Evolutionary conservation across 2,329 filamentous ascomycete species (phyloP).

Genomic region (Aureobasidium uvarum): DNA sequence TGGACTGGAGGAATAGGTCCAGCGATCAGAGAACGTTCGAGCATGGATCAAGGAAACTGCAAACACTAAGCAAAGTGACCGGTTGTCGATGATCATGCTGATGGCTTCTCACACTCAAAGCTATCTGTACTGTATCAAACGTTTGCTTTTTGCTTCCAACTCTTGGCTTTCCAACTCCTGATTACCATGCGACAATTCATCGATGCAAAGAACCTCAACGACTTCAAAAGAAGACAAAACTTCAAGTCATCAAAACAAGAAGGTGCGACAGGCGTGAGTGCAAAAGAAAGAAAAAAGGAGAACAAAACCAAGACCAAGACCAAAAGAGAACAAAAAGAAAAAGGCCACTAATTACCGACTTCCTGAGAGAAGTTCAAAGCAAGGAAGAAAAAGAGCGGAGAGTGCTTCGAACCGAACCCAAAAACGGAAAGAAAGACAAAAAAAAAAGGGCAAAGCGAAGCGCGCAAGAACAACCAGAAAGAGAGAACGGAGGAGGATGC

Average conservation of each 20-base stretch:
- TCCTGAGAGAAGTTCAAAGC: neutral
- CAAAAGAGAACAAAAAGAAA: neutral
- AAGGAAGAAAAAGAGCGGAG: neutral
- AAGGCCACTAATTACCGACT: too few species aligned
- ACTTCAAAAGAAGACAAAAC: neutral
- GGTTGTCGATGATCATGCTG: too few species aligned
- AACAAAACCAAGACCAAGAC: neutral
- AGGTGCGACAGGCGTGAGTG: neutral
- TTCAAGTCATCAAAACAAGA: neutral
- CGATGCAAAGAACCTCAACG: neutral
- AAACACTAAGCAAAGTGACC: too few species aligned
- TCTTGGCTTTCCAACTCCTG: neutral
- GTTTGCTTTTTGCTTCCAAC: neutral
- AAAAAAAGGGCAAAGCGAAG: neutral
- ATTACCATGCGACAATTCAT: neutral
- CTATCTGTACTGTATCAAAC: neutral
- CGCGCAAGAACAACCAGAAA: neutral
- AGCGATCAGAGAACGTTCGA: too few species aligned
- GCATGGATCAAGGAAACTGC: too few species aligned
- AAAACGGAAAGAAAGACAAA: neutral
- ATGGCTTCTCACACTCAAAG: neutral
- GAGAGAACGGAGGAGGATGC: neutral
- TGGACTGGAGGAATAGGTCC: too few species aligned
- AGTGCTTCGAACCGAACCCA: neutral
- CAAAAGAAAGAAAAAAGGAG: neutral